A percentile compares a stretch with the other conserved stretches of the same genome.
These are phyloP conservation scores for Phytophthora cactorum DNA, from an alignment of 352 stramenopile species.

Conservation along the genomic window DNA sequence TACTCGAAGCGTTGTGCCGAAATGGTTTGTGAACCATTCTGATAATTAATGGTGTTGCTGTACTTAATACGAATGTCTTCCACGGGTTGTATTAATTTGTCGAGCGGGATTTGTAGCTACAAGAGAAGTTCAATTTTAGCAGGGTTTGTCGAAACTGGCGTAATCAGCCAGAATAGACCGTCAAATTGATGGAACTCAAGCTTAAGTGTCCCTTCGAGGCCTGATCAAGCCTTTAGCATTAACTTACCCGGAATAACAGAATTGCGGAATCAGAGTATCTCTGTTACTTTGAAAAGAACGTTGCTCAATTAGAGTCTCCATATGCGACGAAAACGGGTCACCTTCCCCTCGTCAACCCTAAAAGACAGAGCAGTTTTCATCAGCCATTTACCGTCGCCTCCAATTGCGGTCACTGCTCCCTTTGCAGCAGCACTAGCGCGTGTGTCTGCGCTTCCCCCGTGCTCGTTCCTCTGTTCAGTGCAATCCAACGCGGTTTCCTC, in stretches of 20 bases:
- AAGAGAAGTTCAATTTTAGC: too few relatives aligned
- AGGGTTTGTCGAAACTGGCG: too few relatives aligned
- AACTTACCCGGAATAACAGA: neutral
- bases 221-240: neutral
- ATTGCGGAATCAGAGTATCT: conserved; percentile 9
- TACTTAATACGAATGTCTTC: too few relatives aligned
- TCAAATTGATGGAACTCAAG: too few relatives aligned
- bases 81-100: too few relatives aligned
- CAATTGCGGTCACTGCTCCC: conserved; percentile 10
- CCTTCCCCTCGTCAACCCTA: conserved; percentile 15
- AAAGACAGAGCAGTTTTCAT: conserved; percentile 15
- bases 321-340: conserved; percentile 10
- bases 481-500: conserved; percentile 9
- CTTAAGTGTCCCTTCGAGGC: too few relatives aligned
- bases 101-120: too few relatives aligned
- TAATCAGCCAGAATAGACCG: too few relatives aligned
- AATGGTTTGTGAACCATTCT: too few relatives aligned
- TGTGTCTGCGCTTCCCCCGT: neutral
- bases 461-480: neutral
- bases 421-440: conserved; percentile 7
- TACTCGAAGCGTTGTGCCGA: too few relatives aligned
- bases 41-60: too few relatives aligned
- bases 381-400: conserved; percentile 28
- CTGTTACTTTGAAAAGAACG: conserved; percentile 5
- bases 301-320: conserved; percentile 12